phyloP scores from a whole-genome alignment of 2,329 filamentous ascomycete genomes.

The Phialocephala subalpina region DNA sequence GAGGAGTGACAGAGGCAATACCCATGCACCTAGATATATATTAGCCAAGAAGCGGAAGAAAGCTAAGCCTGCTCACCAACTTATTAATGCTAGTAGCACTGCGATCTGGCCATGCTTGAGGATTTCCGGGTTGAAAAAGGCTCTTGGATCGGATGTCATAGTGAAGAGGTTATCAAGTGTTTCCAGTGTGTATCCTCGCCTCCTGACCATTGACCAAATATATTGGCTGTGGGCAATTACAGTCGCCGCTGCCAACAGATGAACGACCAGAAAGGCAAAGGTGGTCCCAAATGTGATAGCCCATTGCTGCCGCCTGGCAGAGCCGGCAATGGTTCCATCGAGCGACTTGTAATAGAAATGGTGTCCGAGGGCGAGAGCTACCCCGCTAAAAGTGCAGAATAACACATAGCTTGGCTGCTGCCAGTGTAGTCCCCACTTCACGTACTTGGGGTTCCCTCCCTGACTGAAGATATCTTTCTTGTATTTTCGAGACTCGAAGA shows the following conservation, averaged over 20 bases:
- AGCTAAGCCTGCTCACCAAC: neutral
- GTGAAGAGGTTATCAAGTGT: conserved; percentile 32
- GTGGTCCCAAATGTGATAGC: conserved; percentile 28
- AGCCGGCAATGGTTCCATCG: conserved; percentile 14
- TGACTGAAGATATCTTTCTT: no score
- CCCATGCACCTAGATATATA: neutral
- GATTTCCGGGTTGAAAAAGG: conserved; percentile 21
- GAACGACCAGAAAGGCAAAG: conserved; percentile 28
- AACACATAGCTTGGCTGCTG: neutral
- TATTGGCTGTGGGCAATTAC: conserved; percentile 31
- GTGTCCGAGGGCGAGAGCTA: conserved; percentile 26
- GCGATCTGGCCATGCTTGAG: conserved; percentile 13
- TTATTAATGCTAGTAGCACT: neutral
- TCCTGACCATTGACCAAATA: conserved; percentile 31
- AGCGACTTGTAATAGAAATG: conserved; percentile 26
- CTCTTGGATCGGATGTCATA: conserved; percentile 24
- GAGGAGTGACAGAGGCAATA: conserved; percentile 2
- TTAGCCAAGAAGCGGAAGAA: neutral
- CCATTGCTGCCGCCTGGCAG: conserved; percentile 25
- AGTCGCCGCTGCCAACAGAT: conserved; percentile 24
- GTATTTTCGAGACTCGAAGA: no score
- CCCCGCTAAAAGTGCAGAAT: neutral
- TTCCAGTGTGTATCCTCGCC: conserved; percentile 23
- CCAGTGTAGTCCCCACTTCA: conserved; percentile 13
- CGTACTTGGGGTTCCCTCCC: neutral